Base-by-base conservation (phyloP, 306 rosid species). In the Fagus crenata region DNA sequence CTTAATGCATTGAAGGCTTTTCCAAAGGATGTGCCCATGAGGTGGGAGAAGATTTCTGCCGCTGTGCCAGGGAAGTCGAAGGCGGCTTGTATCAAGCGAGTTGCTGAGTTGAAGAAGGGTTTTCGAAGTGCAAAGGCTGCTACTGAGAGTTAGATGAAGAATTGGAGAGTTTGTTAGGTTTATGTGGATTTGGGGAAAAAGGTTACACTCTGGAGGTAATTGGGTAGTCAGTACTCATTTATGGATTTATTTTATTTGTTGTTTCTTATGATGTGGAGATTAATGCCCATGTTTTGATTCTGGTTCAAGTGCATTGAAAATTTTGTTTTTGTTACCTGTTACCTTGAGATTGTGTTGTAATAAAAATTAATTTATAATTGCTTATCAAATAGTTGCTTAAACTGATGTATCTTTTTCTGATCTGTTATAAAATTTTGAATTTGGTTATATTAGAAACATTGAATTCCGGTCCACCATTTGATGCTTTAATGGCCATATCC, bases 31-130 rank as follows among this genome's bases (percentile, higher is more conserved):
- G 90, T 51, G 56, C 14, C 96, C 0, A 87, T 92, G 99, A 89
- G 99, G 81, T 95, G 99, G 99, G 99, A 95, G 89, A 95, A 92
- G 85, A 86, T 95, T 77, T 85, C 93, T 7, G 97, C 91, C 18
- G 90, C 97, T n/a, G 91, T 95, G 65, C 97, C 96, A 0, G 99
- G 97, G 70, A 92, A 89, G 78, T 82, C 99, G 0, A 95, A 95
- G 84, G 91, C 92, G 0, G 97, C 87, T 74, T 95, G 99, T 73
- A 64, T 90, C 81, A 92, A 87, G 80, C 89, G 99, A 85, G 85
- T 92, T 60, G 65, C 89, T 22, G 99, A 89, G 18, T 75, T 95
- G 88, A 95, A 89, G 82, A 95, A 78, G 82, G 97, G 81, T 15
- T 95, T 95, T 82, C 87, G 99, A 67, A 89, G 76, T 78, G 69